Conservation (phyloP, 2,329 filamentous ascomycete genomes). For the Gaeumannomyces sp. region DNA sequence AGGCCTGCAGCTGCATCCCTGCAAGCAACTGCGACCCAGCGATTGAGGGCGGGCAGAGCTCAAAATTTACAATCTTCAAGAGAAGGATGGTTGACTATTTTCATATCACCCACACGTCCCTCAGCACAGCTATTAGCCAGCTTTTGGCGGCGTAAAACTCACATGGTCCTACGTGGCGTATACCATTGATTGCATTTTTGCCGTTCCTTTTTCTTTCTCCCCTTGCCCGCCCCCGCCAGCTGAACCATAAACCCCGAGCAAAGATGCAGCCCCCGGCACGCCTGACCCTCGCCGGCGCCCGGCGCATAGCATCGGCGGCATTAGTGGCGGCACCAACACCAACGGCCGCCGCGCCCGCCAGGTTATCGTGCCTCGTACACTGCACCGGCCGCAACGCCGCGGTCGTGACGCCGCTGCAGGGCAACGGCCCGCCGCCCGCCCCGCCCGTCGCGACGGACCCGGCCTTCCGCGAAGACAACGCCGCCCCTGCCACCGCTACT, state of each 20-base stretch:
- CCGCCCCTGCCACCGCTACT: constrained; percentile 21
- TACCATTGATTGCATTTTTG: not conserved
- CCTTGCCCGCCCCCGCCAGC: not conserved
- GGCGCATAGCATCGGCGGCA: not conserved
- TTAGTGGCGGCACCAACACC: not conserved
- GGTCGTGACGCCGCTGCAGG: constrained; percentile 45
- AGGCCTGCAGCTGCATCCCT: not conserved
- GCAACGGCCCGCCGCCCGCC: constrained; percentile 53
- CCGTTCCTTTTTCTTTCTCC: not conserved
- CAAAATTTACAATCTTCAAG: not conserved
- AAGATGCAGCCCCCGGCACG: constrained; percentile 37
- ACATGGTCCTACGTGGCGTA: not conserved
- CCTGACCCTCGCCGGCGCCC: constrained; percentile 26
- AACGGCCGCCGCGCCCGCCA: not conserved
- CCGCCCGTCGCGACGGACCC: constrained; percentile 32
- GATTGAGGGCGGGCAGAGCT: not conserved
- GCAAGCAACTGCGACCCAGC: not conserved
- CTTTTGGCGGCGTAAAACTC: not conserved
- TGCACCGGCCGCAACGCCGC: constrained; percentile 23
- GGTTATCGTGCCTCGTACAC: constrained; percentile 2
- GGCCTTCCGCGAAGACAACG: not conserved
- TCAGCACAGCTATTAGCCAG: not conserved
- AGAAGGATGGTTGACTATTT: not conserved
- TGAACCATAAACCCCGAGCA: not conserved
- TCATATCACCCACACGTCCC: not conserved